Evolutionary conservation across 176 grass and related monocot genomes (phyloP).

Genomic region (Avena atlantica): DNA sequence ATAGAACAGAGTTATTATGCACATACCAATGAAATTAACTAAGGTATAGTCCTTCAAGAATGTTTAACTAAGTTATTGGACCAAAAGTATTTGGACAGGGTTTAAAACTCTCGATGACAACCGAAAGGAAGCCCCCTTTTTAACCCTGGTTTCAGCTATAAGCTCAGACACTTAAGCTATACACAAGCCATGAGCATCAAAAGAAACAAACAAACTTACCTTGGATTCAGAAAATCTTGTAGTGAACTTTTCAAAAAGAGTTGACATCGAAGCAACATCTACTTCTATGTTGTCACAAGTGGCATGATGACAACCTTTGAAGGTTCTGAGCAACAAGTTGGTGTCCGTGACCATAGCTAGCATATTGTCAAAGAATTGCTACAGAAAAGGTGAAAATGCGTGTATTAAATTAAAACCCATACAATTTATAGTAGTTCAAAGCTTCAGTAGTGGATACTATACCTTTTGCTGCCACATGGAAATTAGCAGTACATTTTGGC

Average conservation of each 20-base stretch:
- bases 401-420: not conserved
- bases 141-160: slow-evolving; percentile 12
- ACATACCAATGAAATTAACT: slow-evolving; percentile 12
- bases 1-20: slow-evolving; percentile 27
- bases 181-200: slow-evolving; percentile 8
- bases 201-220: slow-evolving; percentile 53
- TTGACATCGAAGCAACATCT: slow-evolving; percentile 56
- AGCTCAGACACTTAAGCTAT: not conserved
- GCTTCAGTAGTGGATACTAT: slow-evolving; percentile 28
- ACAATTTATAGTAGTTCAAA: slow-evolving; percentile 15
- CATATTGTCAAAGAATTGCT: slow-evolving; percentile 80
- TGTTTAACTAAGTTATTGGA: not conserved
- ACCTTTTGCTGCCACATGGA: slow-evolving; percentile 94
- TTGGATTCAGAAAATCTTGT: slow-evolving; percentile 75
- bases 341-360: slow-evolving; percentile 68
- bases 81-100: slow-evolving; percentile 36
- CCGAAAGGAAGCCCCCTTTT: not conserved
- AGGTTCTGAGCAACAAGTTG: slow-evolving; percentile 66
- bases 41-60: not conserved
- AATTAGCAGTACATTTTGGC: slow-evolving; percentile 65
- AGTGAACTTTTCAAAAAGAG: slow-evolving; percentile 65
- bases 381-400: slow-evolving; percentile 23
- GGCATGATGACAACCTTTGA: slow-evolving; percentile 68
- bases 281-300: slow-evolving; percentile 52
- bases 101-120: slow-evolving; percentile 13